These are phyloP conservation scores for Coemansia asiatica DNA, from an alignment of 192 early-diverging fungal genomes.

Conservation along the genomic window DNA sequence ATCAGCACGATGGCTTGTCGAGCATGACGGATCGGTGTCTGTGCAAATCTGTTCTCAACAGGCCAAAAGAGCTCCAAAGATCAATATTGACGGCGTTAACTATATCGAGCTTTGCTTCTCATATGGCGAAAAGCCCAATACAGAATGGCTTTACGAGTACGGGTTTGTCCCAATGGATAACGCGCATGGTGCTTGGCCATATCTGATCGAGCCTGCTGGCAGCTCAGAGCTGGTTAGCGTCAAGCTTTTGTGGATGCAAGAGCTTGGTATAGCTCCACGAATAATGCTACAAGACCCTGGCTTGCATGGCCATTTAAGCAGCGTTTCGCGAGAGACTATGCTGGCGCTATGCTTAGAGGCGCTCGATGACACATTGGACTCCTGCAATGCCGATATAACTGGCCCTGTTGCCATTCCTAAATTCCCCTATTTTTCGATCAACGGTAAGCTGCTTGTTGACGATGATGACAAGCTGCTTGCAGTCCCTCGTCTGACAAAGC, in stretches of 20 bases:
- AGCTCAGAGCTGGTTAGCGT: slow-evolving; percentile 14
- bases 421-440: slow-evolving; percentile 19
- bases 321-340: slow-evolving; percentile 7
- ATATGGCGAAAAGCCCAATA: slow-evolving; percentile 35
- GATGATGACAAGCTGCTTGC: slow-evolving; percentile 21
- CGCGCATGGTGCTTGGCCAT: slow-evolving; percentile 29
- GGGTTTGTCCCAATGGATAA: slow-evolving; percentile 34
- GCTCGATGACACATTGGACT: slow-evolving; percentile 21
- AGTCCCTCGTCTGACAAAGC: slow-evolving; percentile 12
- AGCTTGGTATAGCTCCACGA: slow-evolving; percentile 23
- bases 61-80: not conserved
- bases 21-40: slow-evolving; percentile 16
- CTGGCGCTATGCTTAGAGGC: slow-evolving; percentile 28
- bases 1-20: slow-evolving; percentile 18
- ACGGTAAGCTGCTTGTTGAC: slow-evolving; percentile 15
- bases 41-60: not conserved
- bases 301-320: too few relatives aligned
- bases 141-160: slow-evolving; percentile 46
- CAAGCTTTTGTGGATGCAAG: slow-evolving; percentile 35
- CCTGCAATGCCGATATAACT: slow-evolving; percentile 5
- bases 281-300: slow-evolving; percentile 22
- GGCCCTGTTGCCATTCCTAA: slow-evolving; percentile 10
- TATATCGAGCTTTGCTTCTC: slow-evolving; percentile 23
- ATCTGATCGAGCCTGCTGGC: slow-evolving; percentile 19
- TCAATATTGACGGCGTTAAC: not conserved